Base-by-base conservation (phyloP, 371 early-diverging fungal species). In the Chytridium lagenaria region DNA sequence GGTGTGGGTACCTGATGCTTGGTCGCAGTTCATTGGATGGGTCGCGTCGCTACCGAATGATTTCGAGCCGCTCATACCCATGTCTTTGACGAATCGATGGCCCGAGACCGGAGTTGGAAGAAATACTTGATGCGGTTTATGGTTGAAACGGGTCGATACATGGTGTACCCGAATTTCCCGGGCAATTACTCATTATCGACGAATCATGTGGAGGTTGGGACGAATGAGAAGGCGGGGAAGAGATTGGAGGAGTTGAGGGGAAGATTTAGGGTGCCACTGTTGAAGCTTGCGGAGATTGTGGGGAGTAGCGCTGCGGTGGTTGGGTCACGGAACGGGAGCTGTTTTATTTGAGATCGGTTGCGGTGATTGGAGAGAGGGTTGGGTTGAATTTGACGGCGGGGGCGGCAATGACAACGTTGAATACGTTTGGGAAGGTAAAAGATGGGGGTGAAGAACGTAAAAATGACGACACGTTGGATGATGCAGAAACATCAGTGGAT, bases 41-140 rank as follows among this genome's bases (percentile, higher is more conserved):
- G 72, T 39, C 67, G 36, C 50, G 1, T 39, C 61, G 1, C 69
- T 68, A 50, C 10, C 44, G 33, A 51, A 64, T 2, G 34, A 57
- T n/a, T 70, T 73, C 2, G 40, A 69, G 44, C 77, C 77, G 3
- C 68, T 77, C 30, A 59, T 77, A 16, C 77, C 77, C 2, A 51
- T 65, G 31, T 73, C 73, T 22, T n/a, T 77, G 36, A 77, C 77
- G 31, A 77, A 77, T 63, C 69, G 77, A 26, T 77, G 77, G 77
- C 39, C 57, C 30, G 59, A 71, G 36, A 65, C 15, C 57, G 50
- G 40, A 70, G 70, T 39, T 77, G 77, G 77, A 77, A 77, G 50
- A 77, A 77, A 63, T 77, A 40, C 52, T 63, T 77, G 19, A 38
- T 77, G 30, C 15, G 77, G 50, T 77, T 72, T 52, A 77, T 77